Evolutionary conservation across 768 basidiomycete genomes (phyloP).

Genomic region (Galerina marginata): DNA sequence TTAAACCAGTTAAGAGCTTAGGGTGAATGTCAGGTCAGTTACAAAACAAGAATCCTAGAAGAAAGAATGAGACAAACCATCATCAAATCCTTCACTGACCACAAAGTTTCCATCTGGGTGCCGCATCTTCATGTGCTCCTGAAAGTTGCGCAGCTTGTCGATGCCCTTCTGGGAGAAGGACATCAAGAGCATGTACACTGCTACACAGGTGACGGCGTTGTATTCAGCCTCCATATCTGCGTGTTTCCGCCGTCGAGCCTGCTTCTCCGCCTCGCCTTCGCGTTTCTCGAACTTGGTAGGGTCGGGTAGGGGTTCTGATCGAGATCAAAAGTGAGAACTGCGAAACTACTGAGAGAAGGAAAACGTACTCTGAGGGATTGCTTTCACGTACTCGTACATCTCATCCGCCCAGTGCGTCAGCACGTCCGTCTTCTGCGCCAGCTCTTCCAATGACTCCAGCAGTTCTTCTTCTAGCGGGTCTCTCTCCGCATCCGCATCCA

Average conservation of each 20-base stretch:
- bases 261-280: constrained; percentile 74
- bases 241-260: constrained; percentile 69
- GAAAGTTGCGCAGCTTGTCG: constrained; percentile 75
- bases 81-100: constrained; percentile 81
- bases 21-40: constrained; percentile 8
- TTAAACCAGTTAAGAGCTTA: constrained; percentile 89
- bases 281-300: constrained; percentile 75
- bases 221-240: constrained; percentile 83
- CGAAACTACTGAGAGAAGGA: background rate
- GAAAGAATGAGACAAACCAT: constrained; percentile 50
- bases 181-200: constrained; percentile 91
- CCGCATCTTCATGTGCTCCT: constrained; percentile 83
- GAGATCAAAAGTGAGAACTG: constrained; percentile 1
- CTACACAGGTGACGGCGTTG: constrained; percentile 84
- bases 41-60: background rate
- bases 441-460: constrained; percentile 81
- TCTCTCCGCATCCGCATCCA: constrained; percentile 49
- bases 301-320: constrained; percentile 78
- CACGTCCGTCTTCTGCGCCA: constrained; percentile 96
- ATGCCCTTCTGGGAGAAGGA: constrained; percentile 94
- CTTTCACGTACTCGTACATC: constrained; percentile 89
- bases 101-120: constrained; percentile 77
- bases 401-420: constrained; percentile 94
- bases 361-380: constrained; percentile 78
- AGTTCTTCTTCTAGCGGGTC: constrained; percentile 85